Percentiles rank a stretch among this genome's conserved stretches.
These are phyloP conservation scores for Syncephalastrum sp. DNA, from an alignment of 371 early-diverging fungal species.

Conservation along the genomic window DNA sequence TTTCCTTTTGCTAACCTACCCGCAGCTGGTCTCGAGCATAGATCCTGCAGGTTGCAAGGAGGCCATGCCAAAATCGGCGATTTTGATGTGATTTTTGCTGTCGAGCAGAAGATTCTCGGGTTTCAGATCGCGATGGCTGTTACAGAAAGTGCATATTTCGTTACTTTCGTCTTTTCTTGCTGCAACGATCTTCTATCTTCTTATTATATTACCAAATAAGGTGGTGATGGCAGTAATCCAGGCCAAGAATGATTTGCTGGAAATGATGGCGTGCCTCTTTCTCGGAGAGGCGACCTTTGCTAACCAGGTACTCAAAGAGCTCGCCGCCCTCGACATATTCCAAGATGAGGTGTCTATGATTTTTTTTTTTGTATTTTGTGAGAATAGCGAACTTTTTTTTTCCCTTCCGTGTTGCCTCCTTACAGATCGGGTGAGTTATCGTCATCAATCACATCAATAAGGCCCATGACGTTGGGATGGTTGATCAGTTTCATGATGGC, in stretches of 20 bases:
- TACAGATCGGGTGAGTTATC: conserved; percentile 66
- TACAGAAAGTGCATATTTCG: too few species aligned
- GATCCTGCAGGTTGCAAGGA: conserved; percentile 71
- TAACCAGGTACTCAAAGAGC: conserved; percentile 49
- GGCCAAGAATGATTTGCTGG: conserved; percentile 92
- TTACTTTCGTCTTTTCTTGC: background rate
- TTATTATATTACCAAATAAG: conserved; percentile 38
- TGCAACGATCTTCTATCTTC: background rate
- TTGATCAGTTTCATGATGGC: conserved; percentile 71
- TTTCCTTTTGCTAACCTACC: conserved; percentile 20
- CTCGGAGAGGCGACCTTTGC: conserved; percentile 60
- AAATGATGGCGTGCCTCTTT: conserved; percentile 89
- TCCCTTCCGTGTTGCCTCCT: conserved; percentile 11
- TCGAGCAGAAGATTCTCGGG: conserved; percentile 94
- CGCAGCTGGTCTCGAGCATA: conserved; percentile 83
- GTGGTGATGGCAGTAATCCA: conserved; percentile 89
- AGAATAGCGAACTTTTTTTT: conserved; percentile 3
- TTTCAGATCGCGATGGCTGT: conserved; percentile 96
- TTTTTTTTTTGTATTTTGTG: conserved; percentile 1
- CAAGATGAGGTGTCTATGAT: conserved; percentile 33
- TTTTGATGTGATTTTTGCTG: conserved; percentile 73
- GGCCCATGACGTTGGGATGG: conserved; percentile 70
- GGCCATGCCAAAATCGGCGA: conserved; percentile 89
- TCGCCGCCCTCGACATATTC: conserved; percentile 55
- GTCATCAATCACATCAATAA: conserved; percentile 76